Percentiles rank a stretch among this genome's conserved stretches.
Evolutionary conservation across 2,329 filamentous ascomycete genomes (phyloP).

Genomic region (Didymella sp.): DNA sequence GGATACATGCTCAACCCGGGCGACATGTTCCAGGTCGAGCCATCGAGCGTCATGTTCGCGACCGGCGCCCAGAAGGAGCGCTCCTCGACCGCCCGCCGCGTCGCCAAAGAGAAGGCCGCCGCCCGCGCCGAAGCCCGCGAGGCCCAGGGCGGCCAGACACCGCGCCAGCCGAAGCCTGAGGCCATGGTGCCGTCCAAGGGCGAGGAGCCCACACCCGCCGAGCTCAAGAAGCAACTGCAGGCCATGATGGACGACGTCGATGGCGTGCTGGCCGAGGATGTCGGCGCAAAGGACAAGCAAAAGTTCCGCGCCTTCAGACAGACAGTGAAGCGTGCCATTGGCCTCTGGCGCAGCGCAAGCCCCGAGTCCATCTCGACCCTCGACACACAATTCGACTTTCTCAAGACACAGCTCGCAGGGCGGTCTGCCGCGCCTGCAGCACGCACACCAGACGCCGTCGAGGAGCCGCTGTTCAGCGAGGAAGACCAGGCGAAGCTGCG

Average conservation of each 20-base stretch:
- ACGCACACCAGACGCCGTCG: background rate
- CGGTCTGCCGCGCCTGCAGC: constrained; percentile 7
- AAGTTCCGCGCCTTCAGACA: constrained; percentile 75
- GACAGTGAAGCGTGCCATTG: constrained; percentile 68
- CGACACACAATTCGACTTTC: constrained; percentile 57
- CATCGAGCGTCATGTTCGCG: constrained; percentile 85
- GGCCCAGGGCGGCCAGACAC: constrained; percentile 27
- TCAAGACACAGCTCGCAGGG: constrained; percentile 38
- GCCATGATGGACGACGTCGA: constrained; percentile 61
- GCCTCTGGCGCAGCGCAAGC: constrained; percentile 56
- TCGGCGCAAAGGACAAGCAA: constrained; percentile 76
- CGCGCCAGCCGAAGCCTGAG: constrained; percentile 17
- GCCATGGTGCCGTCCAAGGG: constrained; percentile 17
- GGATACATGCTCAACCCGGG: constrained; percentile 95
- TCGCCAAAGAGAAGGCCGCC: constrained; percentile 41
- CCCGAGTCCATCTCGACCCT: constrained; percentile 56
- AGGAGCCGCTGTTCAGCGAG: constrained; percentile 39
- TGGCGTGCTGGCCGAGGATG: constrained; percentile 62
- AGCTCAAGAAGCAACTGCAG: constrained; percentile 46
- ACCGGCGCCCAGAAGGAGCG: constrained; percentile 74
- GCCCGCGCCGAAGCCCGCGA: constrained; percentile 38
- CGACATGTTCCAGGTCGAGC: constrained; percentile 96
- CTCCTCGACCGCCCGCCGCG: constrained; percentile 37
- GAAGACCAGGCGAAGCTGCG: constrained; percentile 67
- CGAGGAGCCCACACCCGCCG: constrained; percentile 39